Percentiles rank a stretch among this genome's conserved stretches.
These are phyloP conservation scores for Diaporthe sp. DNA, from an alignment of 2,329 filamentous ascomycete genomes.

Conservation along the genomic window DNA sequence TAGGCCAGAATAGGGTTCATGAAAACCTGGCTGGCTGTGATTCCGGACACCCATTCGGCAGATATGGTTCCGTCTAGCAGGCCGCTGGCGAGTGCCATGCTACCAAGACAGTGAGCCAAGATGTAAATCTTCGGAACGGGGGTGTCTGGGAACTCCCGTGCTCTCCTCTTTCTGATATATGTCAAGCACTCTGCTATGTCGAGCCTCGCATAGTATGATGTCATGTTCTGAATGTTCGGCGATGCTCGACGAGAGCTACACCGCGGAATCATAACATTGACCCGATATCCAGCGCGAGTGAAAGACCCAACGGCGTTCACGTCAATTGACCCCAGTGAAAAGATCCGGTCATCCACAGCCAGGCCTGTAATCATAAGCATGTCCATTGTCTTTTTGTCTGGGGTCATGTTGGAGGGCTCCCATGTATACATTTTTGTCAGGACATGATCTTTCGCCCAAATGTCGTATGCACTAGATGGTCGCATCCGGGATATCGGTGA, in stretches of 20 bases:
- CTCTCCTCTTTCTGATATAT: too few species aligned
- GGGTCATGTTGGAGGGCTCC: conserved; percentile 58
- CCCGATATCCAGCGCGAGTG: conserved; percentile 70
- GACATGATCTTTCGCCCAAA: conserved; percentile 67
- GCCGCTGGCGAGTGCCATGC: conserved; percentile 69
- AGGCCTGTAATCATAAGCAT: conserved; percentile 74
- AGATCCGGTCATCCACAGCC: conserved; percentile 74
- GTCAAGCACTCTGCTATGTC: too few species aligned
- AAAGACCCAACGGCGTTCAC: conserved; percentile 76
- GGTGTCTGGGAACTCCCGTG: too few species aligned
- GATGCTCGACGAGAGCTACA: too few species aligned
- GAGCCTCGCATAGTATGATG: too few species aligned
- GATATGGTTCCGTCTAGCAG: conserved; percentile 74
- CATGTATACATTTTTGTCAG: conserved; percentile 68
- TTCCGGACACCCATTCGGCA: conserved; percentile 67
- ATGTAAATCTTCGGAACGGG: conserved; percentile 59
- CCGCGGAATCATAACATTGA: conserved; percentile 54
- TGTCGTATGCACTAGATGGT: conserved; percentile 55
- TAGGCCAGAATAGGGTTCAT: conserved; percentile 69
- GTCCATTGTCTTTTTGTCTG: conserved; percentile 44
- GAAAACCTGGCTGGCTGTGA: conserved; percentile 73
- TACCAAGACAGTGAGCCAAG: conserved; percentile 75
- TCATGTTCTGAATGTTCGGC: too few species aligned
- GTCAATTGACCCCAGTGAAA: conserved; percentile 72
- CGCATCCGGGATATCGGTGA: conserved; percentile 66